Evolutionary conservation across 2,329 filamentous ascomycete genomes (phyloP), one percentile per base, ranked within the genome.

Genomic region (Periconia sp.): DNA sequence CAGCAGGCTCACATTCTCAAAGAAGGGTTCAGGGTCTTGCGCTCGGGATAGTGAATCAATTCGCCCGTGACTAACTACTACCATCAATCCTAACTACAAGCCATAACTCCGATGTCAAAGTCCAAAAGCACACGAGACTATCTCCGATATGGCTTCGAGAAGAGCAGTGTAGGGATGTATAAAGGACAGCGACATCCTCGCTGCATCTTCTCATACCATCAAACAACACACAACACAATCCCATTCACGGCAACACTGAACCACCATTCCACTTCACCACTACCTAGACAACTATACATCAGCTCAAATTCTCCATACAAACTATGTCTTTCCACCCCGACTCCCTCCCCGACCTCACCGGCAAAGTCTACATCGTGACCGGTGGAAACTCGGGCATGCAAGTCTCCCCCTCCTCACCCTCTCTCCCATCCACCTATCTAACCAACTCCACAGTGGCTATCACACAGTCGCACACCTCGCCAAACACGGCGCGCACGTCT

Each of bases 381-480:
- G 55, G 55, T 10, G 55, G 46, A 8, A 57, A 49, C 6, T 50
- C 52, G 2, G 55, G 55, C 27, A 57, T 57, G 55, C 54, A 54
- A 44, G 45, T 54, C 41, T 49, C 37, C 43, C 27, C 45, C 15
- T 37, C 42, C 15, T 13, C 41, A 44, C 30, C 33, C n/a, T 48
- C 40, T 13, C 20, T 35, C 10, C 33, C 11, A 13, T 37, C 11
- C 33, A 37, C 5, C n/a, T 51, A 35, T 55, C 57, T 47, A 27
- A 47, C 55, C 6, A 45, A 46, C 19, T 8, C 23, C 49, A 54
- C 47, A 53, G 64, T 14, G 65, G 65, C 9, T 53, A 56, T 40
- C 35, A 52, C 17, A 57, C 61, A 20, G 64, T 53, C 11, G 31
- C 52, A 10, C 51, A 50, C 47, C 56, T 68, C 18, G 61, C 65